Conservation (phyloP, 2,329 filamentous ascomycete genomes). For the Parasarocladium wereldwijsianum region DNA sequence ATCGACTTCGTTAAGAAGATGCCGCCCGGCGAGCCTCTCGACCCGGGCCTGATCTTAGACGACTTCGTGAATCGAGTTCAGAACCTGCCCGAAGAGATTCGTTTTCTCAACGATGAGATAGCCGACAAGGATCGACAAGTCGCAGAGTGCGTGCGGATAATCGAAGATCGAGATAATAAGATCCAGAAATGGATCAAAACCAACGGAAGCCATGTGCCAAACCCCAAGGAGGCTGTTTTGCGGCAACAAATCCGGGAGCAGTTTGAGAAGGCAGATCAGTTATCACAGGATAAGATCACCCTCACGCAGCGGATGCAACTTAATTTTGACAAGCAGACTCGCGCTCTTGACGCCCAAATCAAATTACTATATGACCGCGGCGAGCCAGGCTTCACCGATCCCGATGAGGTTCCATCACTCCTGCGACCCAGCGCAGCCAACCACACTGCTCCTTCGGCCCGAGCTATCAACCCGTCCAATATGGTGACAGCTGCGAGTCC, state of each 20-base stretch:
- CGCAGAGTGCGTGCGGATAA: slow-evolving; percentile 51
- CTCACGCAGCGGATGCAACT: slow-evolving; percentile 49
- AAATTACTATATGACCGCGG: slow-evolving; percentile 45
- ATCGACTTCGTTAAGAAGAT: slow-evolving; percentile 57
- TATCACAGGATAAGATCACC: slow-evolving; percentile 62
- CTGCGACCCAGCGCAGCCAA: slow-evolving; percentile 44
- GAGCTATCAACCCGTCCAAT: slow-evolving; percentile 27
- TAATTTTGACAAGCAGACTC: slow-evolving; percentile 47
- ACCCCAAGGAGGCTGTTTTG: slow-evolving; percentile 61
- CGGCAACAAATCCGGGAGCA: slow-evolving; percentile 52
- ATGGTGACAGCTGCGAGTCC: slow-evolving; percentile 12
- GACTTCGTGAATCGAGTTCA: slow-evolving; percentile 63
- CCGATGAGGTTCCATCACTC: slow-evolving; percentile 48
- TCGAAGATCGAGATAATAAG: slow-evolving; percentile 56
- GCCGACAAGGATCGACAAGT: slow-evolving; percentile 64
- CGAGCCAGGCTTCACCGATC: slow-evolving; percentile 46
- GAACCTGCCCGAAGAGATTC: slow-evolving; percentile 70
- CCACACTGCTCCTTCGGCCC: slow-evolving; percentile 23
- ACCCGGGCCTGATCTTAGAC: slow-evolving; percentile 58
- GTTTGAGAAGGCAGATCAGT: slow-evolving; percentile 51
- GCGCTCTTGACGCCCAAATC: slow-evolving; percentile 46
- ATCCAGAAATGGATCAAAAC: slow-evolving; percentile 72
- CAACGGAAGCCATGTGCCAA: slow-evolving; percentile 57
- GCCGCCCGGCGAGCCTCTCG: slow-evolving; percentile 45
- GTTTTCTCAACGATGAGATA: slow-evolving; percentile 73